Conservation (phyloP, 139 green algal genomes). For the Ettlia oleoabundans region DNA sequence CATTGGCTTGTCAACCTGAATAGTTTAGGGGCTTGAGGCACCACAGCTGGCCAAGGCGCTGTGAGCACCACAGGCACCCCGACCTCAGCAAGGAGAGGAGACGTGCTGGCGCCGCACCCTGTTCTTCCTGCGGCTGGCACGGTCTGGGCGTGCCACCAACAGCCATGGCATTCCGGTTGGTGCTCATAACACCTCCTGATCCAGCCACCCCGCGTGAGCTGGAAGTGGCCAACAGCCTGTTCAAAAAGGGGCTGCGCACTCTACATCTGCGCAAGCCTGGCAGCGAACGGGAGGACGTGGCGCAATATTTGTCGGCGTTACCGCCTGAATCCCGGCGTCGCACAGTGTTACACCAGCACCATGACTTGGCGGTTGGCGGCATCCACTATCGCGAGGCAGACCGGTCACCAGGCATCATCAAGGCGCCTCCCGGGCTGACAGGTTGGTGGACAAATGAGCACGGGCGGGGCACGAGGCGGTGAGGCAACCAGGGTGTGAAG, state of each 20-base stretch:
- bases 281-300: background rate
- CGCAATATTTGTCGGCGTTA: constrained; percentile 38
- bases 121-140: too few relatives aligned
- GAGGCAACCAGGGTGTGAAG: too few relatives aligned
- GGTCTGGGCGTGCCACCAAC: background rate
- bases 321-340: background rate
- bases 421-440: constrained; percentile 8
- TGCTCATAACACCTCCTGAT: constrained; percentile 45
- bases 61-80: too few relatives aligned
- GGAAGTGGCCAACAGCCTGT: constrained; percentile 10
- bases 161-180: constrained; percentile 25
- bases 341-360: constrained; percentile 46
- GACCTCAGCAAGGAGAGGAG: background rate
- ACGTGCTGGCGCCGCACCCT: background rate
- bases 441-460: too few relatives aligned
- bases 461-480: too few relatives aligned
- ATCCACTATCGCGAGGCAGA: constrained; percentile 50
- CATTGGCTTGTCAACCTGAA: too few relatives aligned
- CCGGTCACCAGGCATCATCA: constrained; percentile 3
- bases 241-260: constrained; percentile 6
- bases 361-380: constrained; percentile 43
- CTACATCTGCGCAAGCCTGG: constrained; percentile 57
- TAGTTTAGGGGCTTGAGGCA: too few relatives aligned
- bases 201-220: constrained; percentile 11
- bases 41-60: too few relatives aligned